These are phyloP conservation scores for Entomortierella chlamydospora DNA, from an alignment of 192 early-diverging fungal species.

Conservation along the genomic window DNA sequence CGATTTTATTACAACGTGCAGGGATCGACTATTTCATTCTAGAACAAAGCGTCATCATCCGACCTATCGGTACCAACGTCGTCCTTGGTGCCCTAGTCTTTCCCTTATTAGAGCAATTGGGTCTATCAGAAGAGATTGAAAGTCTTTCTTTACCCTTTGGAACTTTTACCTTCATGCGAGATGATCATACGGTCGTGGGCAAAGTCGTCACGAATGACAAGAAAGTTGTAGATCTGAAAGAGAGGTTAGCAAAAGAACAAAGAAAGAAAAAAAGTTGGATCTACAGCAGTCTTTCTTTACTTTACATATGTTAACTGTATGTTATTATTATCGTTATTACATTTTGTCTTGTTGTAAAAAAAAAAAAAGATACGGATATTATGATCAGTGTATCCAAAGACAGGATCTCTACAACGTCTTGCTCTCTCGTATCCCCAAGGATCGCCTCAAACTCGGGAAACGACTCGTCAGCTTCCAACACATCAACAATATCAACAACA, in stretches of 20 bases:
- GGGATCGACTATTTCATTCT: conserved; percentile 22
- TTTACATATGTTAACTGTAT: too few species aligned
- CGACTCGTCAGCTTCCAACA: conserved; percentile 23
- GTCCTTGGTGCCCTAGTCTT: conserved; percentile 22
- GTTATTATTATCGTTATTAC: too few species aligned
- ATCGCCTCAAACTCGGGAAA: conserved; percentile 24
- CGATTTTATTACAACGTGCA: conserved; percentile 19
- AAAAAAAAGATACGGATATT: conserved; percentile 15
- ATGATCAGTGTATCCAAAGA: conserved; percentile 22
- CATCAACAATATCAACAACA: background rate
- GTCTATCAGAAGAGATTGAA: conserved; percentile 18
- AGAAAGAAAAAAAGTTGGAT: background rate
- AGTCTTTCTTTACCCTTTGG: conserved; percentile 19
- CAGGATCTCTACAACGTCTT: conserved; percentile 27
- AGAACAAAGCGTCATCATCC: conserved; percentile 30
- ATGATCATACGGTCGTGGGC: conserved; percentile 12
- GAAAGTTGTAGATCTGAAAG: conserved; percentile 10
- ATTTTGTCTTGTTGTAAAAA: too few species aligned
- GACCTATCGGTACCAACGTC: conserved; percentile 20
- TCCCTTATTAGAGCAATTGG: conserved; percentile 30
- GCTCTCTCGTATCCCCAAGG: conserved; percentile 18
- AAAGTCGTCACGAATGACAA: conserved; percentile 1
- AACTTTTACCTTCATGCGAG: conserved; percentile 6
- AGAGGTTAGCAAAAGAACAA: background rate
- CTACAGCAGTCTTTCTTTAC: background rate